phyloP scores from a whole-genome alignment of 192 early-diverging fungal species.

The Gamsiella multidivaricata region DNA sequence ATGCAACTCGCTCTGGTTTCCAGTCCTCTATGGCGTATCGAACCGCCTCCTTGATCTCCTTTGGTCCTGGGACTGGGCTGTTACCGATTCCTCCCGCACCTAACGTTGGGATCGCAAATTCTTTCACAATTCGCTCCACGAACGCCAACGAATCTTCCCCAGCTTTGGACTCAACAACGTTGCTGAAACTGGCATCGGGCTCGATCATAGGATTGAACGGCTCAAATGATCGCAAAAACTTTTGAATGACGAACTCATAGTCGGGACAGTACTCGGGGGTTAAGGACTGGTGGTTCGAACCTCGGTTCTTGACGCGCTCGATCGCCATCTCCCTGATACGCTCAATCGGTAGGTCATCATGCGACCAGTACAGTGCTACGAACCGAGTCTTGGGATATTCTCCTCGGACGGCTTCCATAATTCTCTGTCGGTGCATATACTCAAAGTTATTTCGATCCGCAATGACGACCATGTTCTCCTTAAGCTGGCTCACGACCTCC shows the following conservation, averaged over 20 bases:
- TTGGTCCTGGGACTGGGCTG: conserved; percentile 57
- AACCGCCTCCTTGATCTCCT: conserved; percentile 67
- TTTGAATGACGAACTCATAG: conserved; percentile 67
- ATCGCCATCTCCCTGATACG: conserved; percentile 64
- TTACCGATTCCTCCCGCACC: conserved; percentile 41
- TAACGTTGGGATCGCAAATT: conserved; percentile 48
- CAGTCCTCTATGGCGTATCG: conserved; percentile 53
- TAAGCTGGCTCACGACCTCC: conserved; percentile 65
- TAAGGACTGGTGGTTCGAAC: conserved; percentile 85
- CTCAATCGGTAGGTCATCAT: conserved; percentile 60
- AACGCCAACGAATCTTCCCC: conserved; percentile 58
- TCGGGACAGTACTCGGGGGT: conserved; percentile 72
- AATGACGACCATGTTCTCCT: conserved; percentile 71
- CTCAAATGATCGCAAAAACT: conserved; percentile 63
- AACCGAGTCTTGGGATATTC: conserved; percentile 71
- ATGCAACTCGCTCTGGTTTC: conserved; percentile 30
- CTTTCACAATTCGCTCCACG: conserved; percentile 59
- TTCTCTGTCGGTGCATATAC: conserved; percentile 23
- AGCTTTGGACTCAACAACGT: conserved; percentile 67
- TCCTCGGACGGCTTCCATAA: conserved; percentile 54
- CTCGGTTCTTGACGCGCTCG: conserved; percentile 70
- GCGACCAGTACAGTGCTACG: conserved; percentile 80
- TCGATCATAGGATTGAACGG: conserved; percentile 64
- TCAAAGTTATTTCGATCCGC: conserved; percentile 69
- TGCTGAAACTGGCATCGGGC: conserved; percentile 64